phyloP scores from a whole-genome alignment of 495 filamentous ascomycete genomes.

The Baudoinia panamericana region DNA sequence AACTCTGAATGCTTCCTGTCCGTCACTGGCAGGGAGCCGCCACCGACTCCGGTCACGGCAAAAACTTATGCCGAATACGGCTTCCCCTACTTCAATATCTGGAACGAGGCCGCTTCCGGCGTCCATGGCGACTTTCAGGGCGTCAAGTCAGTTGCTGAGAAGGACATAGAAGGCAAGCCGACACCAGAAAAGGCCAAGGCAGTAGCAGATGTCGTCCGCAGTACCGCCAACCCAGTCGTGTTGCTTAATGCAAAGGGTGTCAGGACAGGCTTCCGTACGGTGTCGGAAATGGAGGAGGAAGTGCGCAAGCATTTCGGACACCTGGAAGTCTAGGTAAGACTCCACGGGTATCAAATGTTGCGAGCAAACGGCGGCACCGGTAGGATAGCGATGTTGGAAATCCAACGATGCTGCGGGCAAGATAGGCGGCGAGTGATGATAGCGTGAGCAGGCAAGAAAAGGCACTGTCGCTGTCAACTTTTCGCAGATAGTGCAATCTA shows the following conservation, averaged over 20 bases:
- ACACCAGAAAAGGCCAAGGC: slow-evolving; percentile 8
- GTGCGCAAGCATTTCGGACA: slow-evolving; percentile 7
- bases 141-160: slow-evolving; percentile 20
- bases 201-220: slow-evolving; percentile 7
- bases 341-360: too few species aligned
- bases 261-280: slow-evolving; percentile 5
- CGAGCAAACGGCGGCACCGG: too few species aligned
- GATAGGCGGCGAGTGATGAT: too few species aligned
- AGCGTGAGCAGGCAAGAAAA: too few species aligned
- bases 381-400: too few species aligned
- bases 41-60: slow-evolving; percentile 16
- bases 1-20: slow-evolving; percentile 17
- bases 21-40: slow-evolving; percentile 18
- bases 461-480: too few species aligned
- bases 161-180: slow-evolving; percentile 10
- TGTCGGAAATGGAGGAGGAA: slow-evolving; percentile 3
- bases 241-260: slow-evolving; percentile 4
- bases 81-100: slow-evolving; percentile 22
- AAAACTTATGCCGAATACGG: slow-evolving; percentile 18
- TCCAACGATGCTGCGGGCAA: too few species aligned
- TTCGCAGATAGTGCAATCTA: too few species aligned
- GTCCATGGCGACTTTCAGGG: slow-evolving; percentile 19
- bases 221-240: slow-evolving; percentile 6
- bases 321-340: background rate
- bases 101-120: slow-evolving; percentile 17